A percentile compares a stretch with the other conserved stretches of the same genome.
These are phyloP conservation scores for Goffeauzyma gilvescens DNA, from an alignment of 768 basidiomycete species.

Conservation along the genomic window DNA sequence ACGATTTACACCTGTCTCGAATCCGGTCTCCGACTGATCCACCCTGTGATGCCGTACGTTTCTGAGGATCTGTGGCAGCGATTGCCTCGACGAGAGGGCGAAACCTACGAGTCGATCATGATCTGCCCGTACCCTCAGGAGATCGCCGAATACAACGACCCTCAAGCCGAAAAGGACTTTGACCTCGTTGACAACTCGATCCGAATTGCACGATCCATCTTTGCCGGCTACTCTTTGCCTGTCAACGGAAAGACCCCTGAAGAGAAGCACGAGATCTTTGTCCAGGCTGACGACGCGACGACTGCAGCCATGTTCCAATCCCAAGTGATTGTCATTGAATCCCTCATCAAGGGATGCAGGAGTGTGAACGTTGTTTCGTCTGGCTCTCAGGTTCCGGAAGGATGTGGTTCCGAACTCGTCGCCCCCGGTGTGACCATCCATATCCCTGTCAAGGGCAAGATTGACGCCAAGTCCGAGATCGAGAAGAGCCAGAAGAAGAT, in stretches of 20 bases:
- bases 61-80: constrained; percentile 99
- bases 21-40: constrained; percentile 66
- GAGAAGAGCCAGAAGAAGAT: constrained; percentile 80
- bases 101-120: constrained; percentile 74
- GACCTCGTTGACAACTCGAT: constrained; percentile 65
- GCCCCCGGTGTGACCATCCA: constrained; percentile 56
- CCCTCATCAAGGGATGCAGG: constrained; percentile 76
- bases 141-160: constrained; percentile 42
- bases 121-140: constrained; percentile 59
- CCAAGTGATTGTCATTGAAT: constrained; percentile 54
- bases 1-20: constrained; percentile 91
- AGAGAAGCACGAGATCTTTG: constrained; percentile 39
- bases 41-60: constrained; percentile 98
- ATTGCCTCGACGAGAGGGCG: constrained; percentile 63
- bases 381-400: constrained; percentile 53
- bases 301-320: constrained; percentile 51
- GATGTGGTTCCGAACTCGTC: constrained; percentile 69
- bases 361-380: constrained; percentile 49
- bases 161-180: constrained; percentile 63
- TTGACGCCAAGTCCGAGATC: constrained; percentile 74
- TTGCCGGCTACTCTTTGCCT: constrained; percentile 69
- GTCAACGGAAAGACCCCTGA: constrained; percentile 31
- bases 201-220: constrained; percentile 61
- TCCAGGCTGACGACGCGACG: constrained; percentile 47
- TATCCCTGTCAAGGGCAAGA: constrained; percentile 76